phyloP scores from a whole-genome alignment of 75 land plant species.

The Ceratopteris richardii region DNA sequence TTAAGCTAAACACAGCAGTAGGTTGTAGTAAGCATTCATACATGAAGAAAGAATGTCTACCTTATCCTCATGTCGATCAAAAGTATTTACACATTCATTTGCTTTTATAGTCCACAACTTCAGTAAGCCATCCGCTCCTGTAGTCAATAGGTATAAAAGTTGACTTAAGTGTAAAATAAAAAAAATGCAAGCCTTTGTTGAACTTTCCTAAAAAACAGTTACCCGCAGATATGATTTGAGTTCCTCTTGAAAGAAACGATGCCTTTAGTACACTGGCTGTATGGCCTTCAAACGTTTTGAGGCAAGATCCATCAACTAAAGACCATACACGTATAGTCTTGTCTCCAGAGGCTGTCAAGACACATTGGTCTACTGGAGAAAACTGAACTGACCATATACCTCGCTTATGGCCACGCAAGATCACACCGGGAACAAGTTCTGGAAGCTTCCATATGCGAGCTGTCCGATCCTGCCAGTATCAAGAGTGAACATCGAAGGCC shows the following conservation, averaged over 20 bases:
- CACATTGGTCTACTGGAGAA: conserved; percentile 92
- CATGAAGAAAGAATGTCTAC: conserved; percentile 19
- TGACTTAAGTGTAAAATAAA: neutral
- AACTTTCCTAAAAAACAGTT: conserved; percentile 4
- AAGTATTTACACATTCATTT: conserved; percentile 84
- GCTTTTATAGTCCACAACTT: conserved; percentile 89
- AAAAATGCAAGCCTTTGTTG: neutral
- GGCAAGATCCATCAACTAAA: conserved; percentile 78
- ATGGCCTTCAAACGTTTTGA: conserved; percentile 95
- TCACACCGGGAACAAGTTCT: conserved; percentile 42
- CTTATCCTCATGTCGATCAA: conserved; percentile 92
- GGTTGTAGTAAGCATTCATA: neutral
- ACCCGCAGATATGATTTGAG: conserved; percentile 89
- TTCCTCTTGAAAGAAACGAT: conserved; percentile 80
- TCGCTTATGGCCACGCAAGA: conserved; percentile 75
- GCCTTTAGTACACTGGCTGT: conserved; percentile 80
- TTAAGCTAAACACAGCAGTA: neutral
- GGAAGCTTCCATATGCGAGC: conserved; percentile 92
- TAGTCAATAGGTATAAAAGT: conserved; percentile 1
- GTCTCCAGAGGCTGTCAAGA: conserved; percentile 84
- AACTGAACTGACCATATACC: conserved; percentile 96
- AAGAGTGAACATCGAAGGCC: neutral
- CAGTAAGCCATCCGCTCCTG: conserved; percentile 89
- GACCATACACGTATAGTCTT: conserved; percentile 86
- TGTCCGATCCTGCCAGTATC: conserved; percentile 58